These are phyloP conservation scores for Psilocybe cubensis DNA, from an alignment of 768 basidiomycete species.

Conservation along the genomic window DNA sequence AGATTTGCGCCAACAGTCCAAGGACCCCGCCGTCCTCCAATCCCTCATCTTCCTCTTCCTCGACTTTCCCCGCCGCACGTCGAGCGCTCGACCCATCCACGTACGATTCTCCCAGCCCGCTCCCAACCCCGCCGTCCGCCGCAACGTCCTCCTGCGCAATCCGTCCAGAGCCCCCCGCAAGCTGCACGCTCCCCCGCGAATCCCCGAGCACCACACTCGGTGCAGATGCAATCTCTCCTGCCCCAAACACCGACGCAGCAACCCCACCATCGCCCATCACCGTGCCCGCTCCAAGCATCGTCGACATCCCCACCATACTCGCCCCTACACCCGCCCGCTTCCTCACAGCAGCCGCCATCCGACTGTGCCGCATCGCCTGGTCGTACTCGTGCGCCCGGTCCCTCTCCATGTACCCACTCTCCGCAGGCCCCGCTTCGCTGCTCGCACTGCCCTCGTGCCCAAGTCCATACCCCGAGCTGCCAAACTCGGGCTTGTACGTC, in stretches of 20 bases:
- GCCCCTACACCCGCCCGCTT: conserved; percentile 45
- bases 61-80: conserved; percentile 38
- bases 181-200: conserved; percentile 49
- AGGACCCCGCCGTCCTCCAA: conserved; percentile 84
- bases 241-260: conserved; percentile 50
- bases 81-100: conserved; percentile 64
- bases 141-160: conserved; percentile 52
- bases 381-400: conserved; percentile 78
- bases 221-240: conserved; percentile 51
- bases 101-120: conserved; percentile 73
- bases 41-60: conserved; percentile 66
- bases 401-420: conserved; percentile 27
- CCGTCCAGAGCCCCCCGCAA: conserved; percentile 14
- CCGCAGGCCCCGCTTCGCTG: conserved; percentile 11
- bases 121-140: conserved; percentile 58
- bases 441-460: conserved; percentile 33
- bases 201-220: conserved; percentile 78
- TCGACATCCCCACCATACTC: conserved; percentile 53
- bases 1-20: conserved; percentile 86
- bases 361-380: conserved; percentile 72
- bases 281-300: conserved; percentile 37
- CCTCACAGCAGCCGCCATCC: conserved; percentile 53
- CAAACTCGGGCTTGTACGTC: conserved; percentile 2
- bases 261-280: conserved; percentile 30
- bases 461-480: conserved; percentile 21